Evolutionary conservation across 768 basidiomycete genomes (phyloP).

Genomic region (Mycena metata): DNA sequence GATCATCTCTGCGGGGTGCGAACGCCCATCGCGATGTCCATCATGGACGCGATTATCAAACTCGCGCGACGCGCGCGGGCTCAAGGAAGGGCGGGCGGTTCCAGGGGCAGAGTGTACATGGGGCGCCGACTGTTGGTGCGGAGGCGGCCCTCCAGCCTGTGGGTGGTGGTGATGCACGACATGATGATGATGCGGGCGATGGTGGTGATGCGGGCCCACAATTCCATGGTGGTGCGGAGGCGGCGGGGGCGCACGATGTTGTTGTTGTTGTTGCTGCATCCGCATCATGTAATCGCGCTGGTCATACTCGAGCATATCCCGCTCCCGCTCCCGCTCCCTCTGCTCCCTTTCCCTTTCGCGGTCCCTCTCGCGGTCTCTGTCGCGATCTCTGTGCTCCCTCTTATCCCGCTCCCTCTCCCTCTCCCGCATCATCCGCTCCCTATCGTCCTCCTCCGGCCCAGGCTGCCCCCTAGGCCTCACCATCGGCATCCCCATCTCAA

Average conservation of each 20-base stretch:
- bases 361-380: conserved; percentile 35
- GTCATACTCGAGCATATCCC: conserved; percentile 43
- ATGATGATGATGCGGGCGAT: conserved; percentile 57
- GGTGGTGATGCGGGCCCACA: conserved; percentile 59
- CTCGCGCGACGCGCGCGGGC: conserved; percentile 39
- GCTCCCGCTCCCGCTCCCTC: conserved; percentile 36
- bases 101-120: conserved; percentile 36
- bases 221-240: conserved; percentile 50
- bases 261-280: conserved; percentile 49
- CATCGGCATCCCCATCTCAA: conserved; percentile 45
- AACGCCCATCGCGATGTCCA: conserved; percentile 46
- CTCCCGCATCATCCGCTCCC: conserved; percentile 41
- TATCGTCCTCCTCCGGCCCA: conserved; percentile 46
- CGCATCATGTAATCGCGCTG: conserved; percentile 41
- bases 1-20: conserved; percentile 66
- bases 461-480: conserved; percentile 43
- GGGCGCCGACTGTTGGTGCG: conserved; percentile 49
- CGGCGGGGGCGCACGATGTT: conserved; percentile 41
- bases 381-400: conserved; percentile 36
- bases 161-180: conserved; percentile 66
- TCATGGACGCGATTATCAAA: conserved; percentile 46
- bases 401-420: conserved; percentile 20
- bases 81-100: conserved; percentile 35
- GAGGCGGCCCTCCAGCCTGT: conserved; percentile 50
- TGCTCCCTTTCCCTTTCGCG: conserved; percentile 18